Conservation (phyloP, 345 rosid species). For the Adansonia digitata region DNA sequence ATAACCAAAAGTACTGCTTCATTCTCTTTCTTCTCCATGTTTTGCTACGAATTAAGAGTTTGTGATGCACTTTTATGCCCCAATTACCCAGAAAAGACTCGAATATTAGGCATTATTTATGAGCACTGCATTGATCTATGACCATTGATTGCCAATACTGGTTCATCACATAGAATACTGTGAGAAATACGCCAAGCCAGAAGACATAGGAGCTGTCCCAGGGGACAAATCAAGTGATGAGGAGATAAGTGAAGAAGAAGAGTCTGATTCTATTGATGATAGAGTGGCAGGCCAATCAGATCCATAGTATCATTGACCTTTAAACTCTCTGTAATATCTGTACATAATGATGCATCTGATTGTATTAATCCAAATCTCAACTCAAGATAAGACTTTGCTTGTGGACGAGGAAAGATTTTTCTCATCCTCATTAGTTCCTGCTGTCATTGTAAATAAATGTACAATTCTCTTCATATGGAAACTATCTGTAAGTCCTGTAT, state of each 20-base stretch:
- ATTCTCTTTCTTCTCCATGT: not conserved
- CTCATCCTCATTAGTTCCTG: constrained; percentile 1
- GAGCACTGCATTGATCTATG: not conserved
- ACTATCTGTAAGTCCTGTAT: not conserved
- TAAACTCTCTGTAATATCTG: not conserved
- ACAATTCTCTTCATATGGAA: constrained; percentile 6
- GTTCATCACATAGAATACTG: constrained; percentile 43
- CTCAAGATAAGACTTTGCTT: not conserved
- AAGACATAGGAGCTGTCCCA: constrained; percentile 29
- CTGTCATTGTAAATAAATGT: constrained; percentile 23
- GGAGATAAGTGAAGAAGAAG: constrained; percentile 45
- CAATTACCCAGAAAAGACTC: not conserved
- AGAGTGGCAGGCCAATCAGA: too few relatives aligned
- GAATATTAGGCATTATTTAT: not conserved
- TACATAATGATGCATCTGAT: not conserved
- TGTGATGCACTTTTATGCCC: not conserved
- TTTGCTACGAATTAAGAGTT: not conserved
- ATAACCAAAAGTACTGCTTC: not conserved
- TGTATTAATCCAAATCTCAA: not conserved
- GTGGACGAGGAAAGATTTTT: not conserved
- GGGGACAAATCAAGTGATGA: constrained; percentile 47
- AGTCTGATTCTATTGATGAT: not conserved
- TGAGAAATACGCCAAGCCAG: constrained; percentile 60
- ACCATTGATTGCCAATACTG: not conserved
- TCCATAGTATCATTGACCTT: too few relatives aligned